Conservation (phyloP, 2,329 filamentous ascomycete genomes). For the Parafenestella ontariensis region DNA sequence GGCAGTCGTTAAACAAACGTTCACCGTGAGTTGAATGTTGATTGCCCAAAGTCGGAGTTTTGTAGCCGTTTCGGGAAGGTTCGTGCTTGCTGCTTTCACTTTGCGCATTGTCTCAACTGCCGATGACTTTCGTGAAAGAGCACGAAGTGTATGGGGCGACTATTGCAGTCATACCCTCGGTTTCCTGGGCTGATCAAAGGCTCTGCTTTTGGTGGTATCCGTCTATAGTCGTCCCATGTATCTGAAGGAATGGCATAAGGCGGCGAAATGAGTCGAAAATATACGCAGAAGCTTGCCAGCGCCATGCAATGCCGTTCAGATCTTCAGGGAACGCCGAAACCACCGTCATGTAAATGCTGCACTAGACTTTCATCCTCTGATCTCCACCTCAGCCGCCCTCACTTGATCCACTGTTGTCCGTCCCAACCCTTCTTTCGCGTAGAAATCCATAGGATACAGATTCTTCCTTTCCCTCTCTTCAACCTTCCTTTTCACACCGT, state of each 20-base stretch:
- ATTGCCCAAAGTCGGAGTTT: neutral
- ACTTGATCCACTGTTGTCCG: conserved; percentile 65
- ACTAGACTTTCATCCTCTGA: neutral
- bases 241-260: neutral
- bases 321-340: neutral
- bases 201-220: neutral
- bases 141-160: neutral
- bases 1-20: neutral
- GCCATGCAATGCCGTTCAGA: neutral
- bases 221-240: neutral
- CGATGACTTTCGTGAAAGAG: neutral
- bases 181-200: neutral
- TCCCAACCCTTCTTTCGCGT: conserved; percentile 88
- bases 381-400: conserved; percentile 26
- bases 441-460: conserved; percentile 98
- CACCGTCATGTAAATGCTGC: neutral
- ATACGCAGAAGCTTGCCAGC: neutral
- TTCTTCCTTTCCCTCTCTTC: conserved; percentile 58
- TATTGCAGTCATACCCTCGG: neutral
- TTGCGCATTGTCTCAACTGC: neutral
- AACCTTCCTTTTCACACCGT: conserved; percentile 25
- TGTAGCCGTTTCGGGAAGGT: neutral
- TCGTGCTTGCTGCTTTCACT: neutral
- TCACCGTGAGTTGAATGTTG: neutral
- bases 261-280: neutral